Evolutionary conservation across 805 yeast species (phyloP).

Genomic region (Kazachstania psychrophila): DNA sequence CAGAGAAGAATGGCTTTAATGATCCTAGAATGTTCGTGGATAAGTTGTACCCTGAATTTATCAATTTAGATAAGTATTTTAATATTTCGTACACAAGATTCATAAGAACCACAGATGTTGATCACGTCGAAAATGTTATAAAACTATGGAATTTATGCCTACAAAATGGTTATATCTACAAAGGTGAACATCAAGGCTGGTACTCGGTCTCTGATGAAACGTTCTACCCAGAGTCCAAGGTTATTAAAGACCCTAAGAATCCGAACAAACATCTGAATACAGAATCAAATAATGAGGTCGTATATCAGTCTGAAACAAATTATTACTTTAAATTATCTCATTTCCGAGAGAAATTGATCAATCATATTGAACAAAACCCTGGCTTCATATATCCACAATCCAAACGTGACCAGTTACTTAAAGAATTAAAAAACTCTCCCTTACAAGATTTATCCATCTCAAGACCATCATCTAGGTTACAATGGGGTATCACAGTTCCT

Average conservation of each 20-base stretch:
- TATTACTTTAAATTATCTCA: constrained; percentile 70
- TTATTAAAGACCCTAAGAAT: constrained; percentile 31
- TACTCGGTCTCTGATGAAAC: constrained; percentile 91
- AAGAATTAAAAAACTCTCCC: constrained; percentile 41
- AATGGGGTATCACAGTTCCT: constrained; percentile 92
- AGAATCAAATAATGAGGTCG: constrained; percentile 72
- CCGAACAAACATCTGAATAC: constrained; percentile 29
- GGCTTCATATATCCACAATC: constrained; percentile 57
- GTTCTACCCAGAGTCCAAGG: constrained; percentile 77
- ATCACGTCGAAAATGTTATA: constrained; percentile 59
- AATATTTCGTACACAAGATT: constrained; percentile 62
- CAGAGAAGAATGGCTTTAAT: constrained; percentile 40
- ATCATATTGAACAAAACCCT: constrained; percentile 38
- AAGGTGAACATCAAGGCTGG: constrained; percentile 89
- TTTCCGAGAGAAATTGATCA: constrained; percentile 48
- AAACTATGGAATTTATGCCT: constrained; percentile 59
- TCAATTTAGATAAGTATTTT: constrained; percentile 47
- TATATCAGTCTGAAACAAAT: constrained; percentile 68
- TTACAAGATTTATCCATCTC: constrained; percentile 77
- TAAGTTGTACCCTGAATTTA: constrained; percentile 53
- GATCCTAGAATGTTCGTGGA: constrained; percentile 67
- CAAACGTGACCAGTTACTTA: constrained; percentile 45
- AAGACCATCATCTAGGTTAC: constrained; percentile 64
- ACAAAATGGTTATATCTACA: constrained; percentile 59
- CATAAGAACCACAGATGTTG: constrained; percentile 81